Evolutionary conservation across 1,284 basidiomycete species (phyloP).

Genomic region (Lignosus rhinocerotis): DNA sequence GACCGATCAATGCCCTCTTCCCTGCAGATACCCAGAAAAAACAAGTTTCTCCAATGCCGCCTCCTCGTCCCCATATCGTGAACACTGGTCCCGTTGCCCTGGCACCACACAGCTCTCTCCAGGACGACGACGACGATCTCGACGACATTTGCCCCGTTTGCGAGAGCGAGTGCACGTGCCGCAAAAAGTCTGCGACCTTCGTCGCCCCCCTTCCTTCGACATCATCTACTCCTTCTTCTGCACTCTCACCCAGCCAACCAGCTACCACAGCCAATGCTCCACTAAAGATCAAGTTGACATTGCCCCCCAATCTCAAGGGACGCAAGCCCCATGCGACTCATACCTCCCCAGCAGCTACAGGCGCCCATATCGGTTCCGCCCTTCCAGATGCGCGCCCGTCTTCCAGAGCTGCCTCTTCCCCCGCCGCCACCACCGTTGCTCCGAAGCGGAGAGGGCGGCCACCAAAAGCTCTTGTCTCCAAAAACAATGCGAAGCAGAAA

Average conservation of each 20-base stretch:
- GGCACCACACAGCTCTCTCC: constrained; percentile 17
- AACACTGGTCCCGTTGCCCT: constrained; percentile 37
- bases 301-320: constrained; percentile 47
- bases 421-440: constrained; percentile 26
- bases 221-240: constrained; percentile 28
- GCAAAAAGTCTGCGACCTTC: constrained; percentile 36
- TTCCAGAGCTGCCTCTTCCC: constrained; percentile 20
- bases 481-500: constrained; percentile 21
- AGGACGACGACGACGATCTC: constrained; percentile 72
- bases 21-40: constrained; percentile 55
- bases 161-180: constrained; percentile 82
- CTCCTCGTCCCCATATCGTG: constrained; percentile 68
- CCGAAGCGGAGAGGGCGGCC: constrained; percentile 58
- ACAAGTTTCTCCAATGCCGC: constrained; percentile 61
- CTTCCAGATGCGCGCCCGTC: constrained; percentile 11
- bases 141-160: constrained; percentile 83
- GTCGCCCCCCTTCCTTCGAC: constrained; percentile 30
- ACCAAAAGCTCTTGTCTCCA: constrained; percentile 42
- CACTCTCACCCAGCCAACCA: constrained; percentile 26
- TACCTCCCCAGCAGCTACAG: constrained; percentile 4
- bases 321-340: constrained; percentile 25
- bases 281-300: constrained; percentile 75
- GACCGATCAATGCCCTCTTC: constrained; percentile 7
- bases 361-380: constrained; percentile 15
- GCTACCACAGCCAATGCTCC: constrained; percentile 28